phyloP scores from a whole-genome alignment of 768 basidiomycete species.

The Naganishia onofrii region DNA sequence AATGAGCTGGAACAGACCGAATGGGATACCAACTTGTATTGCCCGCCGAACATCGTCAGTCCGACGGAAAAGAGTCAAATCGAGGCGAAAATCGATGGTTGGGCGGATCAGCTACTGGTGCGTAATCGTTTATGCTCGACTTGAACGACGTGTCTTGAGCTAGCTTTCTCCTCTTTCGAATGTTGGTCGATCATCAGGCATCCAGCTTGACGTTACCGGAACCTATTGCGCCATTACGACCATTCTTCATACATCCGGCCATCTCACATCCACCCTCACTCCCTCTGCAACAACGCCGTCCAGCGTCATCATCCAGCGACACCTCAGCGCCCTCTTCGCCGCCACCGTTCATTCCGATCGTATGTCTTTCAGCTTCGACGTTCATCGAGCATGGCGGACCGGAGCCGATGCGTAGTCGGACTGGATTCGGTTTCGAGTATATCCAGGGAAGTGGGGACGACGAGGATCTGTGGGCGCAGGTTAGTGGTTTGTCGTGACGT shows the following conservation, averaged over 20 bases:
- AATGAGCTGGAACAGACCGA: slow-evolving; percentile 12
- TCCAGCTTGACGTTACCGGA: slow-evolving; percentile 70
- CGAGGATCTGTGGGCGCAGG: slow-evolving; percentile 75
- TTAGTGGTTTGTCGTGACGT: not conserved
- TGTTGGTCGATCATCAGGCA: slow-evolving; percentile 54
- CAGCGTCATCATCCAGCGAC: slow-evolving; percentile 29
- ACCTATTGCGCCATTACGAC: slow-evolving; percentile 67
- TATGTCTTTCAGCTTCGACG: slow-evolving; percentile 83
- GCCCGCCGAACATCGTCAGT: slow-evolving; percentile 60
- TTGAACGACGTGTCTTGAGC: not conserved
- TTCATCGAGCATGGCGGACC: slow-evolving; percentile 56
- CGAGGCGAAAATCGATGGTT: slow-evolving; percentile 61
- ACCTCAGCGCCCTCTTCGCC: slow-evolving; percentile 54
- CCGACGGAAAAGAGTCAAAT: slow-evolving; percentile 79
- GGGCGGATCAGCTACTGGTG: slow-evolving; percentile 70
- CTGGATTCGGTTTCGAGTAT: slow-evolving; percentile 74
- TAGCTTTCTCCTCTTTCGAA: not conserved
- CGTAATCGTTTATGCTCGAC: slow-evolving; percentile 34
- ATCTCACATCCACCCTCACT: slow-evolving; percentile 59
- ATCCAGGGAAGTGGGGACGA: slow-evolving; percentile 95
- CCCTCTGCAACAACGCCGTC: slow-evolving; percentile 22
- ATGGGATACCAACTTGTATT: slow-evolving; percentile 67
- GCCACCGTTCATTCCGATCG: slow-evolving; percentile 57
- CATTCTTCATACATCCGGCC: slow-evolving; percentile 81
- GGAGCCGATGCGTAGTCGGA: slow-evolving; percentile 45